phyloP scores from a whole-genome alignment of 2,329 filamentous ascomycete genomes.

The Blastomyces parvus region DNA sequence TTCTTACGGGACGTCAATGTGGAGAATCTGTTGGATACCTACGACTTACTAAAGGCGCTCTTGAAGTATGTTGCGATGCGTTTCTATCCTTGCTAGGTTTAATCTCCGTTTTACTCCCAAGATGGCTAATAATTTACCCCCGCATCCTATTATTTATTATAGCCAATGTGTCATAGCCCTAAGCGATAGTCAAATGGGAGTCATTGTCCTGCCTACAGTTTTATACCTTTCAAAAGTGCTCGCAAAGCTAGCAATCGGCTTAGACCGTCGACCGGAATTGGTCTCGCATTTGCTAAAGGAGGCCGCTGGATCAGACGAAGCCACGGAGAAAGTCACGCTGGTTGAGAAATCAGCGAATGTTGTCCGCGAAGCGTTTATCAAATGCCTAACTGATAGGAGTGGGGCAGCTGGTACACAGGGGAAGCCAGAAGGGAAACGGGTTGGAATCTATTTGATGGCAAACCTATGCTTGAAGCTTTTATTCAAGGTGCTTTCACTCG shows the following conservation, averaged over 20 bases:
- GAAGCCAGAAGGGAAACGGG: conserved; percentile 70
- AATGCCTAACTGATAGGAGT: conserved; percentile 72
- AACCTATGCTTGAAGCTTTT: conserved; percentile 83
- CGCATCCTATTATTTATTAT: conserved; percentile 2
- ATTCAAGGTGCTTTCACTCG: conserved; percentile 52
- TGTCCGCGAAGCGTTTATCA: conserved; percentile 82
- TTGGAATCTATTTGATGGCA: conserved; percentile 83
- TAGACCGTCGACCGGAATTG: conserved; percentile 72
- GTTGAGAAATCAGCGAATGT: conserved; percentile 83
- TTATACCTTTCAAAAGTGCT: conserved; percentile 73
- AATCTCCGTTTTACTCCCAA: not conserved
- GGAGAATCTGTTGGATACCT: conserved; percentile 63
- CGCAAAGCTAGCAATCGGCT: conserved; percentile 69
- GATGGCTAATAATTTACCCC: conserved; percentile 8
- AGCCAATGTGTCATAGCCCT: conserved; percentile 78
- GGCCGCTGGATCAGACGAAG: conserved; percentile 41
- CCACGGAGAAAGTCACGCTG: conserved; percentile 63
- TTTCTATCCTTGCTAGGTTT: not conserved
- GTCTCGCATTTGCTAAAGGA: conserved; percentile 51
- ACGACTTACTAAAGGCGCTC: conserved; percentile 62
- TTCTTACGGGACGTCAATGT: conserved; percentile 76
- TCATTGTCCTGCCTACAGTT: conserved; percentile 72
- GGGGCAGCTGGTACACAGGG: conserved; percentile 51
- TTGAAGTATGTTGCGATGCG: conserved; percentile 55
- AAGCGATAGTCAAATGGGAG: conserved; percentile 66